phyloP scores from a whole-genome alignment of 495 filamentous ascomycete genomes.

The Staphylotrichum longicolle region DNA sequence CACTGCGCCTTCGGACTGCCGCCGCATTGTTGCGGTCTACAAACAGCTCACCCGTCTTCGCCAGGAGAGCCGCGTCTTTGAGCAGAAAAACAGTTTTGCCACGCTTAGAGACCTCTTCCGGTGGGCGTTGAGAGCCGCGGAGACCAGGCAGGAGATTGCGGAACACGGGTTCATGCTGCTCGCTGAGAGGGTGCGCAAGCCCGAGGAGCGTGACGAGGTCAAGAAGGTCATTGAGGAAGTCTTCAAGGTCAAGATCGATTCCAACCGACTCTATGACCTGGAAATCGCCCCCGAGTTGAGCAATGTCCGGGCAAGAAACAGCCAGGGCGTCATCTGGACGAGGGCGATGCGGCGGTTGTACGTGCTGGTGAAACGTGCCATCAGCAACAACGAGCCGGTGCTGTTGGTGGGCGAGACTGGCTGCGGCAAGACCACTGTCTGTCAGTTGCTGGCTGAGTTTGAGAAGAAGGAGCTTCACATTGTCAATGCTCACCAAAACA shows the following conservation, averaged over 20 bases:
- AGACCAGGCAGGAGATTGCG: constrained; percentile 83
- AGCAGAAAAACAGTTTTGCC: constrained; percentile 96
- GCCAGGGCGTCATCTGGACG: constrained; percentile 81
- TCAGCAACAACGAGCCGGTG: constrained; percentile 90
- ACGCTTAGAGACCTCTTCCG: constrained; percentile 94
- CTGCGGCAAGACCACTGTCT: constrained; percentile 95
- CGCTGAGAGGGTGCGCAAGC: constrained; percentile 89
- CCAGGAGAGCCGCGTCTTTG: constrained; percentile 85
- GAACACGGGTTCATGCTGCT: constrained; percentile 94
- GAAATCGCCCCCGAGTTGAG: constrained; percentile 53
- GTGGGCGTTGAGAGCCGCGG: constrained; percentile 86
- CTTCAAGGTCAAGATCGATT: constrained; percentile 80
- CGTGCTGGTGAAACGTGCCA: constrained; percentile 76
- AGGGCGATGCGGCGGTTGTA: constrained; percentile 88
- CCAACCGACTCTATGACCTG: constrained; percentile 65
- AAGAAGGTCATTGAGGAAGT: constrained; percentile 89
- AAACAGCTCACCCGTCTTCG: constrained; percentile 83
- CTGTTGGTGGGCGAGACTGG: constrained; percentile 95
- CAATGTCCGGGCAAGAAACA: constrained; percentile 49
- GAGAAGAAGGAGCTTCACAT: constrained; percentile 73
- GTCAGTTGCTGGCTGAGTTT: constrained; percentile 83
- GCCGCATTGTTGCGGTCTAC: constrained; percentile 89
- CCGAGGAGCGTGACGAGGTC: constrained; percentile 77
- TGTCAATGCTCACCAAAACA: constrained; percentile 96
- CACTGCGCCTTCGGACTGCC: constrained; percentile 87